Conservation (phyloP, 2,329 filamentous ascomycete genomes). For the Penicillium sp. region DNA sequence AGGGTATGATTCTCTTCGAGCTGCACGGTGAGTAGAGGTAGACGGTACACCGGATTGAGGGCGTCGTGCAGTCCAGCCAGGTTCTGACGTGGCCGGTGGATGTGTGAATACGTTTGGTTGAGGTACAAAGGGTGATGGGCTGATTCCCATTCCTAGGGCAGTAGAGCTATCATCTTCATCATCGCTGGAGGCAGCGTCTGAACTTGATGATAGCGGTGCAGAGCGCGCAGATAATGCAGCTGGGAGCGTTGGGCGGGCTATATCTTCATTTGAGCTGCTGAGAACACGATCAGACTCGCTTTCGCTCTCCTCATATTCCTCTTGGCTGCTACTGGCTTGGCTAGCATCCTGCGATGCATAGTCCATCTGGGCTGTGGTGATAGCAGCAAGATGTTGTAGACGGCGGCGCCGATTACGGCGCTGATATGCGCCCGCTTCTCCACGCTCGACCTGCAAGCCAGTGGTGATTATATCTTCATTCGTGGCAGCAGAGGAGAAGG, state of each 20-base stretch:
- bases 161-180: slow-evolving; percentile 78
- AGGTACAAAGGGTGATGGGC: slow-evolving; percentile 65
- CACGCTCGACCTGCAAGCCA: slow-evolving; percentile 71
- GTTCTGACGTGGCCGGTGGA: slow-evolving; percentile 60
- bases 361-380: slow-evolving; percentile 41
- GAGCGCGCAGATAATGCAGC: slow-evolving; percentile 24
- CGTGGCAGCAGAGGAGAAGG: slow-evolving; percentile 70
- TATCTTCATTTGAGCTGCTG: slow-evolving; percentile 62
- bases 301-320: slow-evolving; percentile 92
- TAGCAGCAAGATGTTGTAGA: slow-evolving; percentile 34
- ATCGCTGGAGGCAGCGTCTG: slow-evolving; percentile 41
- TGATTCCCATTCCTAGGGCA: slow-evolving; percentile 66
- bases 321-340: slow-evolving; percentile 70
- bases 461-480: slow-evolving; percentile 87
- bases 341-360: slow-evolving; percentile 47
- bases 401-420: slow-evolving; percentile 57
- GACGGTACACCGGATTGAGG: slow-evolving; percentile 49
- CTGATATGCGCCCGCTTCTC: slow-evolving; percentile 49
- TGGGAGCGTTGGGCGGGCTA: slow-evolving; percentile 34
- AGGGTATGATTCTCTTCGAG: slow-evolving; percentile 41
- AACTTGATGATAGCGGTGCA: slow-evolving; percentile 25
- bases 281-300: slow-evolving; percentile 76
- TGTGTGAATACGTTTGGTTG: slow-evolving; percentile 93
- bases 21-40: slow-evolving; percentile 34
- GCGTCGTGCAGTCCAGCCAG: slow-evolving; percentile 43